Evolutionary conservation across 441 rosid genomes (phyloP).

Genomic region (Viola pubescens): DNA sequence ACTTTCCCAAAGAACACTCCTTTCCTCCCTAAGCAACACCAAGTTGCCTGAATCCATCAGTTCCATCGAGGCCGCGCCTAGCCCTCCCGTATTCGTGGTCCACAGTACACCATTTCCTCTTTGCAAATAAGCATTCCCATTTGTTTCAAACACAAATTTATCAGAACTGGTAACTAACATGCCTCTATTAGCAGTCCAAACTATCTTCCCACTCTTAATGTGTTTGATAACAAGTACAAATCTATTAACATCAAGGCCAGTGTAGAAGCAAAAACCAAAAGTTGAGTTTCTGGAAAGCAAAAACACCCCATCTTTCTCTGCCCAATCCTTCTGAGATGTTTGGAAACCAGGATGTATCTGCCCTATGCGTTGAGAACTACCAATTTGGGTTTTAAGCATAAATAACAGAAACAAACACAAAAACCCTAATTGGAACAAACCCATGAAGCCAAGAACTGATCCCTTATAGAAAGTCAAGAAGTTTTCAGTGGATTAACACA

Average conservation of each 20-base stretch:
- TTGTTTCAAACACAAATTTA: slow-evolving; percentile 35
- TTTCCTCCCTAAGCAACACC: slow-evolving; percentile 35
- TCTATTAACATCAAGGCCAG: slow-evolving; percentile 32
- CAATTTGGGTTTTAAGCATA: slow-evolving; percentile 21
- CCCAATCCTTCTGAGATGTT: slow-evolving; percentile 53
- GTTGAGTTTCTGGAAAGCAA: slow-evolving; percentile 47
- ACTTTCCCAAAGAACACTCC: slow-evolving; percentile 59
- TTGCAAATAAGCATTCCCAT: slow-evolving; percentile 47
- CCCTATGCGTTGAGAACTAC: slow-evolving; percentile 28
- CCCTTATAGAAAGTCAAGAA: too few species aligned
- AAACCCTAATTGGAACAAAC: slow-evolving; percentile 16
- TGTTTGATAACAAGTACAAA: slow-evolving; percentile 57
- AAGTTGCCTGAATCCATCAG: slow-evolving; percentile 75
- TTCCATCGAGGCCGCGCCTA: slow-evolving; percentile 46
- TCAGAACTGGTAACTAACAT: slow-evolving; percentile 49
- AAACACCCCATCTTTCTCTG: slow-evolving; percentile 48
- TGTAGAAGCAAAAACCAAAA: slow-evolving; percentile 54
- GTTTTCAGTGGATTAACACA: too few species aligned
- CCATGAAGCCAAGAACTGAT: slow-evolving; percentile 10
- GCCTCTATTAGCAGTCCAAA: slow-evolving; percentile 78
- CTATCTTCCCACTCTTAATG: slow-evolving; percentile 22
- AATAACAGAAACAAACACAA: slow-evolving; percentile 27
- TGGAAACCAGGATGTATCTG: slow-evolving; percentile 36
- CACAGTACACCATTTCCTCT: slow-evolving; percentile 42
- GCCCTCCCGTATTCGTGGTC: slow-evolving; percentile 34